These are phyloP conservation scores for Candida albicans DNA, from an alignment of 1,139 yeast genomes.

Conservation along the genomic window DNA sequence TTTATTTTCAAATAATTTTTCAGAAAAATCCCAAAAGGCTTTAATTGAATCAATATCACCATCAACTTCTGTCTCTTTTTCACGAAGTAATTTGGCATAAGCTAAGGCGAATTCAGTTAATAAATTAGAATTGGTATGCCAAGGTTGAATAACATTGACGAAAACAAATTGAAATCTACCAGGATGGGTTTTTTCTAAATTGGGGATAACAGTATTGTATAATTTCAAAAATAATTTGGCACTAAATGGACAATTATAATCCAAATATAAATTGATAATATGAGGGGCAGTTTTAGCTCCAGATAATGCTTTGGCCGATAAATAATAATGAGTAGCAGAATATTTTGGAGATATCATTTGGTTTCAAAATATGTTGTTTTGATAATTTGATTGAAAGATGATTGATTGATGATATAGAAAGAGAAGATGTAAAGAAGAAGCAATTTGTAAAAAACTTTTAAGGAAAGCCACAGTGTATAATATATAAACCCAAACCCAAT, in stretches of 20 bases:
- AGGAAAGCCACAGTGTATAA: no score
- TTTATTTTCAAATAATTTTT: conserved; percentile 53
- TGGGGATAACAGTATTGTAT: conserved; percentile 53
- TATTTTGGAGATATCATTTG: conserved; percentile 45
- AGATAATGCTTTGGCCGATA: conserved; percentile 22
- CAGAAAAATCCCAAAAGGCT: conserved; percentile 64
- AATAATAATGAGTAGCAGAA: conserved; percentile 38
- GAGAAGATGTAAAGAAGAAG: no score
- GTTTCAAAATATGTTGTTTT: not conserved
- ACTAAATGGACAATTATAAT: conserved; percentile 78
- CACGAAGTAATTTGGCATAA: conserved; percentile 59
- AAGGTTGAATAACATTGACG: conserved; percentile 76
- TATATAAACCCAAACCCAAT: no score
- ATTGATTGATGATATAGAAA: no score
- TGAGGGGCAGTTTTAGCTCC: conserved; percentile 27
- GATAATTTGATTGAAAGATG: no score
- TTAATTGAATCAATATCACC: conserved; percentile 22
- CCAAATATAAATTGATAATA: conserved; percentile 57
- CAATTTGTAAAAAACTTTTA: no score
- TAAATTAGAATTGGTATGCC: conserved; percentile 76
- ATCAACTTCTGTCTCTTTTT: conserved; percentile 14
- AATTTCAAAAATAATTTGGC: conserved; percentile 62
- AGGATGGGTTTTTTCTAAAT: conserved; percentile 46
- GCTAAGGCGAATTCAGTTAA: conserved; percentile 75
- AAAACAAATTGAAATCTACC: conserved; percentile 56